Evolutionary conservation across 805 yeast species (phyloP), one percentile per base, ranked within the genome.

Genomic region (Cephaloascus fragrans): DNA sequence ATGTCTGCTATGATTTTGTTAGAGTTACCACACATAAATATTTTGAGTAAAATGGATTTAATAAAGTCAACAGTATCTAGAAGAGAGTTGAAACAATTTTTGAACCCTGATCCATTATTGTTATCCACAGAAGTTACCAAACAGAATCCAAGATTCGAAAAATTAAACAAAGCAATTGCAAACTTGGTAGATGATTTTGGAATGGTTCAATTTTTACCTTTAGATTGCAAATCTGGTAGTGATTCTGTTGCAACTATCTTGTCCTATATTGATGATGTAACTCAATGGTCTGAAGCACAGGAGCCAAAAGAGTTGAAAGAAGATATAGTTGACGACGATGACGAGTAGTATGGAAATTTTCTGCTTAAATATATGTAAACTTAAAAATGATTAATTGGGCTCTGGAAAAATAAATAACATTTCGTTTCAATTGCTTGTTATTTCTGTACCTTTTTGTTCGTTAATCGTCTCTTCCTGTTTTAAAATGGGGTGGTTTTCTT

Each of bases 1-100:
- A 93, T 93, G 99, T 82, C 95, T 18, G 96, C 98, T 1, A 93
- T 93, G 99, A 86, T 93, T 20, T 67, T 93, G 42, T 68, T 93
- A 38, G 99, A 93, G 57, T 70, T 90, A 33, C 99, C 99, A 14
- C 99, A 93, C 56, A 80, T 93, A 41, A 93, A 93, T 55, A 77
- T 93, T 16, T 66, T 93, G 36, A 83, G 95, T 40, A 93, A 93
- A 54, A 62, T 85, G 38, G 99, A 93, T 55, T 69, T 90, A 53
- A 75, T 93, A 36, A 84, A 84, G 50, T 86, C 84, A 51, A 83
- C 83, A 26, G 79, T 77, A 34, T 78, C 84, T 9, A 79, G 75
- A 49, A 80, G 83, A 45, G 84, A 83, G 44, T 63, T 93, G 47
- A 89, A 89, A 57, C 75, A 83, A 49, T 93, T 79, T 51, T 67